Percentiles rank a stretch among this genome's conserved stretches.
Evolutionary conservation across 108 stramenopile genomes (phyloP).

Genomic region (Mediolabrus comicus): DNA sequence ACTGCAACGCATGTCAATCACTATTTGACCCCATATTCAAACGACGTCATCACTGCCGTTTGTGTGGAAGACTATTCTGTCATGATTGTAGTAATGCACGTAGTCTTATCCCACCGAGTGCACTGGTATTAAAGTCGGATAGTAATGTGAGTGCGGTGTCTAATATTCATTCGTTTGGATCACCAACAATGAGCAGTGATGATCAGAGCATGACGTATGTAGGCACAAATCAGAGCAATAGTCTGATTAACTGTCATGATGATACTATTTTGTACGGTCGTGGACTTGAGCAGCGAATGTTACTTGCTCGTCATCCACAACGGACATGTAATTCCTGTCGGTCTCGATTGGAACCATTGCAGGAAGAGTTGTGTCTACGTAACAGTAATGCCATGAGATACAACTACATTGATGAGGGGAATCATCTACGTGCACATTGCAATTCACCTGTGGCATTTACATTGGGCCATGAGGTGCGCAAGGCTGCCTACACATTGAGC

Average conservation of each 20-base stretch:
- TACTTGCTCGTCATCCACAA: slow-evolving; percentile 65
- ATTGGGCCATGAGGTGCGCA: slow-evolving; percentile 88
- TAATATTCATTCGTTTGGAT: slow-evolving; percentile 4
- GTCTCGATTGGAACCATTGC: slow-evolving; percentile 55
- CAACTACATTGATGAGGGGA: slow-evolving; percentile 83
- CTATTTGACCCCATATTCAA: slow-evolving; percentile 68
- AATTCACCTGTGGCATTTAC: slow-evolving; percentile 88
- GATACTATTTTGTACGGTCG: slow-evolving; percentile 63
- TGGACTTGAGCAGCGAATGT: slow-evolving; percentile 67
- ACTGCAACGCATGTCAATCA: slow-evolving; percentile 54
- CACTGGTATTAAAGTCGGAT: slow-evolving; percentile 58
- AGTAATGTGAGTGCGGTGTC: slow-evolving; percentile 39
- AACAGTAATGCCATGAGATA: slow-evolving; percentile 83
- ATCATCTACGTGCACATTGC: slow-evolving; percentile 51
- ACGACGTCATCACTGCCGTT: slow-evolving; percentile 85
- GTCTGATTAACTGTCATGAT: slow-evolving; percentile 13
- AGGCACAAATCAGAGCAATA: not conserved
- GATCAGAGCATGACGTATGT: slow-evolving; percentile 12
- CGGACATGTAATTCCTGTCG: slow-evolving; percentile 64
- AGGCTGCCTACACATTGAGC: slow-evolving; percentile 84
- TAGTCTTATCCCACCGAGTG: slow-evolving; percentile 72
- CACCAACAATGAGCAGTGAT: not conserved
- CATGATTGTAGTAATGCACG: slow-evolving; percentile 57
- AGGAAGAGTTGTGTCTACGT: slow-evolving; percentile 63
- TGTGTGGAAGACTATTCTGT: slow-evolving; percentile 87